Evolutionary conservation across 805 yeast species (phyloP), one percentile per base, ranked within the genome.

Genomic region (Starmerella geochares): DNA sequence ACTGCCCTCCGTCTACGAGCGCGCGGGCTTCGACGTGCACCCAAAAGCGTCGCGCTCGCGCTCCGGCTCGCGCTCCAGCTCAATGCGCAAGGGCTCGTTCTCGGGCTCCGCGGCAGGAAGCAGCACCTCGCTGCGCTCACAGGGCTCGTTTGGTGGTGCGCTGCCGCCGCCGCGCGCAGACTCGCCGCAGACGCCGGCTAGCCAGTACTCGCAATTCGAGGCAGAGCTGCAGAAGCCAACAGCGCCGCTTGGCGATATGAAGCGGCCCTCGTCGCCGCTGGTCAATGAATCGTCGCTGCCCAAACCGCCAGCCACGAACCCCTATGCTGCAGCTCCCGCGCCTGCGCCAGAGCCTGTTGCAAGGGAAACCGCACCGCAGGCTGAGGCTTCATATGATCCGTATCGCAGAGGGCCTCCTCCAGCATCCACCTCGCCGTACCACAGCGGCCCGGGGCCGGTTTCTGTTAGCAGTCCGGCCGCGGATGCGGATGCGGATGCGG

Each of bases 11-110:
- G 71, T 68, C 25, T 69, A 65, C 51, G 71, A 70, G 54, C 65
- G 71, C 13, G 73, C 73, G 4, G 73, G 73, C 9, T 69, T 70
- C 51, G 71, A 67, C 33, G 67, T 64, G 23, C 14, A 40, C 23
- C 44, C 44, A 9, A 25, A 4, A n/a, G 16, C 11, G 4, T 13
- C 44, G n/a, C 44, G 52, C 13, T 36, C 50, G 38, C 51, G 57
- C 13, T 50, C 56, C 16, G 23, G 53, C 40, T 54, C 57, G 32
- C 55, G 51, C 24, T 16, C 46, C 9, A 40, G 44, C 44, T 40
- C 44, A n/a, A 16, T 40, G n/a, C 44, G 44, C 44, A 25, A 40
- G 44, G 33, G 41, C 20, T 37, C 47, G 23, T 27, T 27, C 8
- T 44, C 31, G 25, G 32, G 45, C 9, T 37, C 47, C n/a, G 46